Evolutionary conservation across 2,329 filamentous ascomycete species (phyloP).

Genomic region (Fusarium sp.): DNA sequence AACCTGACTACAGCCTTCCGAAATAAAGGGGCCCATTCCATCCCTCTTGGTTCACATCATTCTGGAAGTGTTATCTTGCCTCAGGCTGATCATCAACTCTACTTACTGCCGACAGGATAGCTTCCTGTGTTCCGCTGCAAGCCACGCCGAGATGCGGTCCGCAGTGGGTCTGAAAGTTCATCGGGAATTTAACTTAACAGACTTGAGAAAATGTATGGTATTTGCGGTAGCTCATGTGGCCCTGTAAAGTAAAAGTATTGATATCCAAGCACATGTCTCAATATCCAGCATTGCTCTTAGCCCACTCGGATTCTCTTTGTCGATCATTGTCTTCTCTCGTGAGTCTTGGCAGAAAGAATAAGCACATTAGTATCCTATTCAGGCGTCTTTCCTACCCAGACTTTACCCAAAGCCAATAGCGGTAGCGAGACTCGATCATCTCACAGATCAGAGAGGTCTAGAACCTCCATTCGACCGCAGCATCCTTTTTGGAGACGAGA

Average conservation of each 20-base stretch:
- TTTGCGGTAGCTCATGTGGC: background rate
- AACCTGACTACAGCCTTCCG: background rate
- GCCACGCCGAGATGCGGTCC: conserved; percentile 6
- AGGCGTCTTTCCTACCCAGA: background rate
- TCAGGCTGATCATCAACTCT: background rate
- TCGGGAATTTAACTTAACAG: background rate
- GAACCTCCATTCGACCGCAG: background rate
- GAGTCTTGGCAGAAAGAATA: background rate
- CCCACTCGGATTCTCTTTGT: background rate
- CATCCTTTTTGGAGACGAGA: background rate
- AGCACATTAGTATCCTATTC: background rate
- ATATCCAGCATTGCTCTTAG: background rate
- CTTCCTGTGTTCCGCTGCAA: conserved; percentile 2
- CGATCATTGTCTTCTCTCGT: background rate
- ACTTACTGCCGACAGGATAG: conserved; percentile 6
- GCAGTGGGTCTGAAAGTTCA: background rate
- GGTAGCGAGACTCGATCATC: background rate
- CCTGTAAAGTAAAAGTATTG: background rate
- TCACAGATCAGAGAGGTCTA: background rate
- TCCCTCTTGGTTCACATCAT: background rate
- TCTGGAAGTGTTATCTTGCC: background rate
- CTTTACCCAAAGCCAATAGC: background rate
- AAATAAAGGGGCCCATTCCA: background rate
- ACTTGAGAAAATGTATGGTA: background rate
- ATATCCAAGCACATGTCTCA: background rate